Evolutionary conservation across 1,284 basidiomycete species (phyloP), one percentile per base, ranked within the genome.

Genomic region (Gastroboletus turbinatus): DNA sequence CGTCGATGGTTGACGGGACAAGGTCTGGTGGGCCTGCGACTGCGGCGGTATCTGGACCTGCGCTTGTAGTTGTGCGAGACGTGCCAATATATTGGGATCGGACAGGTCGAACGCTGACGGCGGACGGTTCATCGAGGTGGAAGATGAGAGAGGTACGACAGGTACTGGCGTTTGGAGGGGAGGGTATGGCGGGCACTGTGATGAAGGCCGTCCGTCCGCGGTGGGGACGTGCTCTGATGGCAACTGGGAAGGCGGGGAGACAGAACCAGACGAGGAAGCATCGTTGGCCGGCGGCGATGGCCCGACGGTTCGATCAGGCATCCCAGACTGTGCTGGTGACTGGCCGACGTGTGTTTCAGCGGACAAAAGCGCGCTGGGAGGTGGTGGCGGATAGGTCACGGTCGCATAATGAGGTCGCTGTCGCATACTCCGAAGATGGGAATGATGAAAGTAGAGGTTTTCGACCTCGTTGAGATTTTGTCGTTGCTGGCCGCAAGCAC

Each of bases 401-500:
- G 55, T 57, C 6, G 50, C 43, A 43, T 58, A 46, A 5, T 56
- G 63, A 16, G 51, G 33, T 39, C 54, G 56, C 29, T 58, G 50
- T 40, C 56, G 63, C 14, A 60, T 53, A 11, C 47, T 61, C 48
- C 66, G 70, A 17, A 69, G 66, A 46, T 84, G 82, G 1, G 83
- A 84, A 60, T 87, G 85, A 57, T 83, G 84, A 63, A 88, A 89
- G 74, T 89, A 90, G 13, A 90, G 76, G 63, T 90, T 90, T 67
- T 90, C 87, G 11, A 90, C 87, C 68, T 90, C 87, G 64, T 86
- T 88, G 40, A 90, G 71, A 46, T 80, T 87, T 69, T 90, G 88
- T 49, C 82, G 78, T 84, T 88, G 84, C 87, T 89, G 56, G 35
- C 2, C 32, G n/a, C 52, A 23, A 44, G 33, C 43, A 42, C 42